Base-by-base conservation (phyloP, 2,329 filamentous ascomycete genomes). In the Trichoderma sp. region DNA sequence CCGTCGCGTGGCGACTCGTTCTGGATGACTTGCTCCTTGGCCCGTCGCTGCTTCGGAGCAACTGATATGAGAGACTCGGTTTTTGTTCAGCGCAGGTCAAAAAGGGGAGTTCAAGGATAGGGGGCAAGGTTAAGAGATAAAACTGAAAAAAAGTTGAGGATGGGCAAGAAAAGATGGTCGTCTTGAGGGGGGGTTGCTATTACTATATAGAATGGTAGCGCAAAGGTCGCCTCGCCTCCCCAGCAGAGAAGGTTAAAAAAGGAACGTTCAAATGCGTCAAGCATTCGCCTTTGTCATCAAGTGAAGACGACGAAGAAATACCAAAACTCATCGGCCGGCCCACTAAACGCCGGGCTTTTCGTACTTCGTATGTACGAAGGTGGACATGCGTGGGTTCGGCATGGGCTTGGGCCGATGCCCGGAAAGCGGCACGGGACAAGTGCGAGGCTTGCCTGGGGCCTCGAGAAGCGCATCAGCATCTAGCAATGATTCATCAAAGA, bases 331-430 rank as follows among this genome's bases (percentile, higher is more conserved):
- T 63, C 60, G 50, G 50, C 50, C 30, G 50, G 60, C 50, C 60
- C 60, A 63, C 60, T 63, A 39, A 55, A 47, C 15, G 26, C 43
- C 60, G 21, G 43, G 41, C 24, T 52, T 54, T 39, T 45, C 51
- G 60, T 54, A 19, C 48, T 55, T 63, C 60, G 60, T 64, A 64
- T 64, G 44, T 64, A 64, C 61, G 44, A 64, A 43, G 26, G 61
- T 64, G 45, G 61, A 28, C 43, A 24, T 56, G 30, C 43, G 7
- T 15, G 39, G 41, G 44, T 48, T 64, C 54, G 52, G 61, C 43
- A 43, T 64, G 51, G 52, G 52, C 51, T 43, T 50, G 34, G 45
- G 26, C 62, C 62, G 62, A 64, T 39, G 15, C 45, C 45, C 62
- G 62, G 62, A 64, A 51, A 12, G 45, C 54, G 62, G 55, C 52